These are phyloP conservation scores for Lactarius hengduanensis DNA, from an alignment of 768 basidiomycete genomes.

Conservation along the genomic window DNA sequence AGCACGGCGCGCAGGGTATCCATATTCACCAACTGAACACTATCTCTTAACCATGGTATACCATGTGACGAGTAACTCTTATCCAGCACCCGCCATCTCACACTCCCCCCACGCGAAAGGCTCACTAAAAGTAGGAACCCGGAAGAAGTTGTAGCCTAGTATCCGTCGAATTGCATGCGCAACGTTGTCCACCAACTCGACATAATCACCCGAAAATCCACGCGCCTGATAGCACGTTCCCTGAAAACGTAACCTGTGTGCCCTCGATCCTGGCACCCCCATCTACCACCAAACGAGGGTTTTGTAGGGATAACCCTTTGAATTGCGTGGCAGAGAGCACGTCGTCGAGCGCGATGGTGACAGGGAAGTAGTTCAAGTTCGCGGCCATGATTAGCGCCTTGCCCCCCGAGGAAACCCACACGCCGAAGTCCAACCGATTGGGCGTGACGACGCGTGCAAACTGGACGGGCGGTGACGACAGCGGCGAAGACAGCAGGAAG, in stretches of 20 bases:
- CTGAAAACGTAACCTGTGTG: neutral
- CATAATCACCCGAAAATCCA: constrained; percentile 15
- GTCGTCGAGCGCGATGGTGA: neutral
- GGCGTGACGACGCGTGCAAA: constrained; percentile 16
- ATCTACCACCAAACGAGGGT: constrained; percentile 4
- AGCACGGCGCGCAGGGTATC: too few relatives aligned
- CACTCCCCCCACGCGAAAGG: too few relatives aligned
- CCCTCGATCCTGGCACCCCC: constrained; percentile 8
- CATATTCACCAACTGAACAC: too few relatives aligned
- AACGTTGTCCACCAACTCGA: neutral
- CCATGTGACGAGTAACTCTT: too few relatives aligned
- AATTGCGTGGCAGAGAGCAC: neutral
- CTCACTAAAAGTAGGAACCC: too few relatives aligned
- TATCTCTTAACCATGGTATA: too few relatives aligned
- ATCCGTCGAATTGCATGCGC: neutral
- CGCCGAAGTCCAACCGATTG: constrained; percentile 19
- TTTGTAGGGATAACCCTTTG: neutral
- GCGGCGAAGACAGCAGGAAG: constrained; percentile 16
- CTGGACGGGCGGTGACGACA: constrained; percentile 5
- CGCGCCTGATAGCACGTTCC: constrained; percentile 7
- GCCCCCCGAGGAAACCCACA: constrained; percentile 11
- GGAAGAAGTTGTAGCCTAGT: too few relatives aligned
- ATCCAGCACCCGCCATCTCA: too few relatives aligned
- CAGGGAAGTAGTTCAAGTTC: constrained; percentile 20
- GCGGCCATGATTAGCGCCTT: constrained; percentile 15